Percentiles rank a stretch among this genome's conserved stretches.
Evolutionary conservation across 768 basidiomycete species (phyloP).

Genomic region (Xanthoconium purpureum): DNA sequence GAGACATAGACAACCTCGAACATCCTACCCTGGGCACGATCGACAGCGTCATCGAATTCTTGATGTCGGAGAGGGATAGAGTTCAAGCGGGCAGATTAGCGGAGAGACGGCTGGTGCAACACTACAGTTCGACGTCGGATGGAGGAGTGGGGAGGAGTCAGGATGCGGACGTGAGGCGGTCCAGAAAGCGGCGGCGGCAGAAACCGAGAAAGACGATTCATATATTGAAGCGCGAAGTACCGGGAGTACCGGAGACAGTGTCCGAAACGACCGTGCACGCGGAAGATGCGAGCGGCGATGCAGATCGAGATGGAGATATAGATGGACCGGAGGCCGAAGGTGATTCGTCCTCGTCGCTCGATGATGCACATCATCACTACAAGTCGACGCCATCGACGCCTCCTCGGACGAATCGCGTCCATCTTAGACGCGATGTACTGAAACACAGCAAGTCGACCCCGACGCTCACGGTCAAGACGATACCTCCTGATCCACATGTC

Average conservation of each 20-base stretch:
- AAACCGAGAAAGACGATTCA: slow-evolving; percentile 31
- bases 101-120: slow-evolving; percentile 24
- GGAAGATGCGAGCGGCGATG: slow-evolving; percentile 27
- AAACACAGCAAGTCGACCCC: slow-evolving; percentile 50
- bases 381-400: slow-evolving; percentile 33
- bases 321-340: slow-evolving; percentile 18
- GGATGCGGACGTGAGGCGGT: slow-evolving; percentile 39
- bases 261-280: slow-evolving; percentile 22
- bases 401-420: slow-evolving; percentile 21
- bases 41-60: slow-evolving; percentile 70
- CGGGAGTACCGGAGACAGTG: slow-evolving; percentile 19
- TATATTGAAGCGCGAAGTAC: slow-evolving; percentile 23
- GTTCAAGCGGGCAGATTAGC: slow-evolving; percentile 43
- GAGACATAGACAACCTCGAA: slow-evolving; percentile 26
- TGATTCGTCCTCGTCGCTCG: slow-evolving; percentile 31
- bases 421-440: slow-evolving; percentile 25
- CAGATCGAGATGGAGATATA: slow-evolving; percentile 18
- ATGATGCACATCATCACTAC: slow-evolving; percentile 15
- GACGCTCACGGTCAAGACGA: slow-evolving; percentile 37
- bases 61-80: slow-evolving; percentile 66
- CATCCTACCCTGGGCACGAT: slow-evolving; percentile 71
- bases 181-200: slow-evolving; percentile 39
- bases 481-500: slow-evolving; percentile 45
- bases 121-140: slow-evolving; percentile 37
- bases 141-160: slow-evolving; percentile 36